Conservation (phyloP, 2,329 filamentous ascomycete genomes). For the Chrysoporthe deuterocubensis region DNA sequence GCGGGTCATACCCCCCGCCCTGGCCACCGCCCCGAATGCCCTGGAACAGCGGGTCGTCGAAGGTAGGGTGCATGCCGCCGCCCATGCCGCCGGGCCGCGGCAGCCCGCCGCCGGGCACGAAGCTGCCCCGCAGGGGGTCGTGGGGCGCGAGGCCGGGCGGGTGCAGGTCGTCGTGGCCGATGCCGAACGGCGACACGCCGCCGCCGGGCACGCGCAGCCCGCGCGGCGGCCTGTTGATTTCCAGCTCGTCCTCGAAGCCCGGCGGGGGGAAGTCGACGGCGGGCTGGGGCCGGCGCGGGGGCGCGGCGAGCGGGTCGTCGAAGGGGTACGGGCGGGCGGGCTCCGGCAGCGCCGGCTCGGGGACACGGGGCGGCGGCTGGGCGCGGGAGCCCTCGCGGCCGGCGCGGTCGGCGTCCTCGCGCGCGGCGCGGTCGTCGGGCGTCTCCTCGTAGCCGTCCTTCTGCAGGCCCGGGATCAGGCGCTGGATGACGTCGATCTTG, state of each 20-base stretch:
- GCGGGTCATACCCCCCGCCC: slow-evolving; percentile 64
- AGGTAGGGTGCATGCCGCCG: slow-evolving; percentile 93
- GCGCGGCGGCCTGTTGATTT: slow-evolving; percentile 72
- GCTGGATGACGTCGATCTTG: slow-evolving; percentile 82
- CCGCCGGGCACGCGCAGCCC: slow-evolving; percentile 31
- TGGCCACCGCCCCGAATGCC: slow-evolving; percentile 49
- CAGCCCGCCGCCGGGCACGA: slow-evolving; percentile 62
- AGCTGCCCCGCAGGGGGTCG: slow-evolving; percentile 74
- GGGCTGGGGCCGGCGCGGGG: slow-evolving; percentile 67
- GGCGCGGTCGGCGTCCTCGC: slow-evolving; percentile 47
- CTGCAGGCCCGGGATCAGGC: slow-evolving; percentile 74
- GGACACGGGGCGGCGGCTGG: slow-evolving; percentile 47
- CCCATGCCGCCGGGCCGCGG: slow-evolving; percentile 60
- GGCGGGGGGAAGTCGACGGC: slow-evolving; percentile 80
- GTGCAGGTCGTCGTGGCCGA: slow-evolving; percentile 87
- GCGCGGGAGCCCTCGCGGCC: slow-evolving; percentile 29
- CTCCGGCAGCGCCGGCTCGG: slow-evolving; percentile 53
- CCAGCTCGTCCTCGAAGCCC: slow-evolving; percentile 90
- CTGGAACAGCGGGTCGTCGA: slow-evolving; percentile 85
- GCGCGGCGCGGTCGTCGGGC: slow-evolving; percentile 45
- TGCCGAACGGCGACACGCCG: slow-evolving; percentile 63
- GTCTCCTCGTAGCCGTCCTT: slow-evolving; percentile 79
- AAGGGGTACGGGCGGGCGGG: slow-evolving; percentile 65
- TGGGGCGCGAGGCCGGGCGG: slow-evolving; percentile 84
- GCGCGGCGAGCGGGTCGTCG: slow-evolving; percentile 66